Evolutionary conservation across 129 eudicot genomes (phyloP), one percentile per base, ranked within the genome.

Genomic region (Chrysanthemum makinoi): DNA sequence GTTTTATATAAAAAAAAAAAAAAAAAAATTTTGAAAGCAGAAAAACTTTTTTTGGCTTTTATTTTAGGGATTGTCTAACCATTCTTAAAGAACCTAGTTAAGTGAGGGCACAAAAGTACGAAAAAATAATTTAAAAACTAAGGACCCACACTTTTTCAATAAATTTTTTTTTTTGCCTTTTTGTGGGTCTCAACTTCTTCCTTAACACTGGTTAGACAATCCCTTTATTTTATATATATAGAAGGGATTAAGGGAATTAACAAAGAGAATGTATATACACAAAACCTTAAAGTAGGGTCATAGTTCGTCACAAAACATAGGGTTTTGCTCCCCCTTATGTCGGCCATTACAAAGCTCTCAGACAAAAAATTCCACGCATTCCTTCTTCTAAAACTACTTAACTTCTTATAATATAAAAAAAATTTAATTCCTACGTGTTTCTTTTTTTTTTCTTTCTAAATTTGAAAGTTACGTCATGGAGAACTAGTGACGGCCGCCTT

Each of bases 401-500:
- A 55, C 6, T 2, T 72, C 28, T 48, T 10, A 48, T 68, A 60
- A 61, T 58, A 2, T 57, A 22, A 58, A 22, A 8, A 57, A 10
- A 59, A 3, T 59, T 10, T 15, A 10, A 60, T 20, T 47, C 72
- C 62, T 53, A 30, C 28, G 65, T 51, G 24, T 22, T 22, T 22
- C 30, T 12, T 35, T 66, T 8, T 66, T 8, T 9, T n/a, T 64
- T 2, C 9, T 18, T 43, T 19, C 14, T 54, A 10, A 75, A 58
- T 48, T 22, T 72, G 44, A 58, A 18, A 19, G 50, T 79, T 62
- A 63, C 71, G 73, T 86, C 74, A 83, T 69, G 91, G 91, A 76
- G 72, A 69, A 69, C 22, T 62, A 69, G 14, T 61, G 71, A 68
- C 65, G 58, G 86, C 55, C 12, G 86, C 55, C 12, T 51, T 62